Base-by-base conservation (phyloP, 2,329 filamentous ascomycete genomes). In the Myriosclerotinia curreyana region DNA sequence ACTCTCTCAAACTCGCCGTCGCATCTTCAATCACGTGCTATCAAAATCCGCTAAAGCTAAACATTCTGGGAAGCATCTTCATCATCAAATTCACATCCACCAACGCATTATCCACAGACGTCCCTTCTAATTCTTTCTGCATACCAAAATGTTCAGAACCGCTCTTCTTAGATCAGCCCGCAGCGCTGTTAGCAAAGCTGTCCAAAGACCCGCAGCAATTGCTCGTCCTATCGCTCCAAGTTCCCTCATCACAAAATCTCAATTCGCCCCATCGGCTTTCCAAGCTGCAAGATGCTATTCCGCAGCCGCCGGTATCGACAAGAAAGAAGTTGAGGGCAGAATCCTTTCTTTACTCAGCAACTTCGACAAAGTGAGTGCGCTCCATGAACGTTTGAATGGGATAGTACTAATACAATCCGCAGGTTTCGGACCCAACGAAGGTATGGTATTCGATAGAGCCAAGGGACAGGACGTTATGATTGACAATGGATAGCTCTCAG, bases 331-430 rank as follows among this genome's bases (percentile, higher is more conserved):
- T 65, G 89, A 96, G 81, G 91, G 91, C 67, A 87, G 94, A 76
- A 97, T 98, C 83, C 84, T 96, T 78, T 90, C 92, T 79, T 83
- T 99, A 74, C 79, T 99, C 79, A 89, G 92, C 81, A 94, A 93
- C 78, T 99, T 98, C 77, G 95, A 99, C 82, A 99, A 99, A 90
- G 91, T 93, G 78, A 71, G 82, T 78, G 36, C 44, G 22, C 34
- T 44, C 34, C 34, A 53, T 64, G 22, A 36, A 25, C 3, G n/a
- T 38, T 36, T 15, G 6, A 8, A 17, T 42, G 60, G 60, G 53
- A 62, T 66, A 66, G 53, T 67, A 66, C 66, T 68, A 65, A 73
- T 71, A 65, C 63, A 52, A 67, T 40, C 25, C 58, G 56, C 76
- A 91, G 88, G 89, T 92, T 79, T 85, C 86, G 77, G 85, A 88